A percentile compares a stretch with the other conserved stretches of the same genome.
phyloP scores from a whole-genome alignment of 2,329 filamentous ascomycete species.

The Tolypocladium tropicale region DNA sequence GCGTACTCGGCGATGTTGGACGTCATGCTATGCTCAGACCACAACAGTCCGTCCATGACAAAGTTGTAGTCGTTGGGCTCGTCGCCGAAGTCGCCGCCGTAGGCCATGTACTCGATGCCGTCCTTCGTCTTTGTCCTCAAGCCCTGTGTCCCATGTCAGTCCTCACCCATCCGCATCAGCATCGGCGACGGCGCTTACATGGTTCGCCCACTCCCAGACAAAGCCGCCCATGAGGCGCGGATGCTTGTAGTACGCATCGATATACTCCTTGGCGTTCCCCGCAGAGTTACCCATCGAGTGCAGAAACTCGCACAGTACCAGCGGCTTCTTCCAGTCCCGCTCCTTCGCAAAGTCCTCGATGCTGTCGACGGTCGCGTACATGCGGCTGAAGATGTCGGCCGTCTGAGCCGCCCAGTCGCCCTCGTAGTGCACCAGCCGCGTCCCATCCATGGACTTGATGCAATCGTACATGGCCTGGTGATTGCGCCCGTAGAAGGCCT shows the following conservation, averaged over 20 bases:
- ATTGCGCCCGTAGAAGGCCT: slow-evolving; percentile 60
- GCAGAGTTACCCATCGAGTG: slow-evolving; percentile 67
- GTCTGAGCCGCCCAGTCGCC: slow-evolving; percentile 46
- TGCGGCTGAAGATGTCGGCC: slow-evolving; percentile 54
- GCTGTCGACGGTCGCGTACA: slow-evolving; percentile 49
- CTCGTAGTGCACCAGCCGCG: slow-evolving; percentile 56
- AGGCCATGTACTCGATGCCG: slow-evolving; percentile 40
- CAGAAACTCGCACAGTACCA: slow-evolving; percentile 45
- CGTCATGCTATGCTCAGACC: slow-evolving; percentile 36
- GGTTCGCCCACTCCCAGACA: slow-evolving; percentile 56
- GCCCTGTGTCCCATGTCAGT: slow-evolving; percentile 12
- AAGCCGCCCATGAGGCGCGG: slow-evolving; percentile 47
- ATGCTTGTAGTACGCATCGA: slow-evolving; percentile 51
- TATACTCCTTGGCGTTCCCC: slow-evolving; percentile 56
- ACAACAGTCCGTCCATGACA: slow-evolving; percentile 42
- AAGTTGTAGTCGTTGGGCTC: slow-evolving; percentile 50
- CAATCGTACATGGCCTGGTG: slow-evolving; percentile 58
- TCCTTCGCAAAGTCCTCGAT: slow-evolving; percentile 28
- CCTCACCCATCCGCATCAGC: neutral
- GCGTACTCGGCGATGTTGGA: slow-evolving; percentile 44
- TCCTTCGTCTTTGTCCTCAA: slow-evolving; percentile 31
- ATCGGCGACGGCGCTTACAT: slow-evolving; percentile 14
- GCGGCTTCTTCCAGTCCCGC: slow-evolving; percentile 39
- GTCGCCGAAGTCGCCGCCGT: slow-evolving; percentile 53
- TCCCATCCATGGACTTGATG: slow-evolving; percentile 45